phyloP scores from a whole-genome alignment of 2,329 filamentous ascomycete genomes.

The Penicillium nordicum region DNA sequence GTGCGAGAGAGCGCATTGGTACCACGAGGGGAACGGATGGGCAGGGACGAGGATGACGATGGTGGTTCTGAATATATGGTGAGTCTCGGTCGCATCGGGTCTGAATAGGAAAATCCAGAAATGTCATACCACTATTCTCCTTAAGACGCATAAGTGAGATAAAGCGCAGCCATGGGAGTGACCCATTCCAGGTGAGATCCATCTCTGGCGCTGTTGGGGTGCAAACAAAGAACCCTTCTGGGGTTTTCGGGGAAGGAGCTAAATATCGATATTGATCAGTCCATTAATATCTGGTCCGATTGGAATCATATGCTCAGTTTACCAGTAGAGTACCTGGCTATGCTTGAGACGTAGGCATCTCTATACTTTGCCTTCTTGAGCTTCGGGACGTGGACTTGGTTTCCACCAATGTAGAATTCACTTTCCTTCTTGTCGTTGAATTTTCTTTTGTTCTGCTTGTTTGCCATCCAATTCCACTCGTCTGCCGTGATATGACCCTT shows the following conservation, averaged over 20 bases:
- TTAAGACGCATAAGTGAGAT: background rate
- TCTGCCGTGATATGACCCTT: background rate
- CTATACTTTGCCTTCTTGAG: background rate
- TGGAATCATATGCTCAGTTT: background rate
- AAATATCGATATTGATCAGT: background rate
- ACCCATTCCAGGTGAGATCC: constrained; percentile 8
- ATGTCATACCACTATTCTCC: background rate
- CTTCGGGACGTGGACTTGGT: constrained; percentile 7
- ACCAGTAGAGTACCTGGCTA: background rate
- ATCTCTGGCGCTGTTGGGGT: constrained; percentile 14
- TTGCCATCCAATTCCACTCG: constrained; percentile 9
- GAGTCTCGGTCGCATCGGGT: background rate
- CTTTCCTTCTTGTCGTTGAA: constrained; percentile 12
- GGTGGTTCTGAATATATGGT: background rate
- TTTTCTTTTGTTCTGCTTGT: constrained; percentile 14
- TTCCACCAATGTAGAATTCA: constrained; percentile 14
- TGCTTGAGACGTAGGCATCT: background rate
- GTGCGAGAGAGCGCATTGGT: no score
- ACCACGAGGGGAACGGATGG: background rate
- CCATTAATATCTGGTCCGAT: background rate
- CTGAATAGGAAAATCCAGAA: background rate
- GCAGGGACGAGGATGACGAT: background rate
- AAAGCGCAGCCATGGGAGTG: constrained; percentile 20
- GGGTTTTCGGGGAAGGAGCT: constrained; percentile 8
- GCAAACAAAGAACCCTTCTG: constrained; percentile 17